Conservation (phyloP, 768 basidiomycete species). For the Pleurotus eryngii region DNA sequence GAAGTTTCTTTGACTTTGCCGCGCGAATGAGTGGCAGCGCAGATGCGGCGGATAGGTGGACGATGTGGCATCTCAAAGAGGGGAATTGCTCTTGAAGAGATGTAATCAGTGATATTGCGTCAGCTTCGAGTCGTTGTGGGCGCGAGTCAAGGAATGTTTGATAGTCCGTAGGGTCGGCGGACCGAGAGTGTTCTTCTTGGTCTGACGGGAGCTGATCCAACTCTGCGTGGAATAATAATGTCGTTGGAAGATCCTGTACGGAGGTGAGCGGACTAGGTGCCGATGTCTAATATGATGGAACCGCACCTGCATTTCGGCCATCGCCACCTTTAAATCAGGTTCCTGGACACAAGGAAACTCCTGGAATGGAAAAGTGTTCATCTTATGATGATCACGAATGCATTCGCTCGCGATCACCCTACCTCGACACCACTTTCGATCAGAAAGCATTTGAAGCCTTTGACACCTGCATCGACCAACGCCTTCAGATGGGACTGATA, state of each 20-base stretch:
- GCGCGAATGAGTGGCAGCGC: constrained; percentile 75
- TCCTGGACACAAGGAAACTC: constrained; percentile 90
- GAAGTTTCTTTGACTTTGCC: constrained; percentile 60
- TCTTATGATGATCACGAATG: constrained; percentile 8
- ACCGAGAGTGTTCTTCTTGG: constrained; percentile 9
- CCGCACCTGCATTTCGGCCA: constrained; percentile 71
- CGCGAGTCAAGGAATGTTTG: constrained; percentile 83
- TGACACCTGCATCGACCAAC: constrained; percentile 78
- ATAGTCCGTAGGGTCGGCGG: constrained; percentile 53
- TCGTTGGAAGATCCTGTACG: constrained; percentile 58
- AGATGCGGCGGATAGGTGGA: constrained; percentile 86
- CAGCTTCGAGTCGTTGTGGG: constrained; percentile 73
- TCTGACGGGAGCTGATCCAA: constrained; percentile 37
- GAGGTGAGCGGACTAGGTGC: background rate
- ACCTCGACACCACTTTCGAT: constrained; percentile 96
- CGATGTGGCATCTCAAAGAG: constrained; percentile 82
- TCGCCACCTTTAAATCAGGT: constrained; percentile 61
- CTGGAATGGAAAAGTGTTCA: constrained; percentile 32
- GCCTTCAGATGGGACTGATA: constrained; percentile 66
- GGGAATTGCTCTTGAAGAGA: constrained; percentile 61
- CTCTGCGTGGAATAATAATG: constrained; percentile 93
- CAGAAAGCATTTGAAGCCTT: constrained; percentile 96
- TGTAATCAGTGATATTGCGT: constrained; percentile 79
- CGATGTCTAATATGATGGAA: constrained; percentile 6
- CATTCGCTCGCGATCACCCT: background rate